These are phyloP conservation scores for Plectosphaerella plurivora DNA, from an alignment of 2,329 filamentous ascomycete species.

Conservation along the genomic window DNA sequence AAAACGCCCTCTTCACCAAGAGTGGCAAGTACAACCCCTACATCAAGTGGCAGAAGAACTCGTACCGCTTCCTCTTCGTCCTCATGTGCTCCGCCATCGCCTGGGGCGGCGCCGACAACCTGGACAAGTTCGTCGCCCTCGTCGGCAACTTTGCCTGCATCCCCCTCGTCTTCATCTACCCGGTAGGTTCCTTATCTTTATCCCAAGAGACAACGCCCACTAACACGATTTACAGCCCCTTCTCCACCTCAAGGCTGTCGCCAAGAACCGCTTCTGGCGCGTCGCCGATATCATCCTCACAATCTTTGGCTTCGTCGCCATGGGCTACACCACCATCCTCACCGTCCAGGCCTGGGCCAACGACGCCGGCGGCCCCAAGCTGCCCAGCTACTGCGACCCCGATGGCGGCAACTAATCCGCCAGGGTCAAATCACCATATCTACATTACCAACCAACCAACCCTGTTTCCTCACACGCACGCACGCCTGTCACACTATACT, in stretches of 20 bases:
- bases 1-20: slow-evolving; percentile 88
- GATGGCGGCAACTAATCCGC: slow-evolving; percentile 8
- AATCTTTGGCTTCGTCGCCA: slow-evolving; percentile 78
- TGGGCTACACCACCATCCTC: slow-evolving; percentile 85
- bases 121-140: slow-evolving; percentile 76
- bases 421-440: not conserved
- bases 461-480: no score
- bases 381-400: slow-evolving; percentile 52
- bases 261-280: slow-evolving; percentile 63
- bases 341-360: slow-evolving; percentile 84
- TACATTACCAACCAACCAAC: no score
- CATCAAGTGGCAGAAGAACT: slow-evolving; percentile 99
- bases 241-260: slow-evolving; percentile 80
- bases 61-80: slow-evolving; percentile 91
- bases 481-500: no score
- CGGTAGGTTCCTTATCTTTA: slow-evolving; percentile 56
- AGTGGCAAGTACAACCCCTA: slow-evolving; percentile 97
- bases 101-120: slow-evolving; percentile 85
- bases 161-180: slow-evolving; percentile 83
- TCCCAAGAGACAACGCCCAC: slow-evolving; percentile 5
- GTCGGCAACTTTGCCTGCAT: slow-evolving; percentile 73
- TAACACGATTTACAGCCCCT: slow-evolving; percentile 63
- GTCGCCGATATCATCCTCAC: slow-evolving; percentile 71
- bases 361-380: slow-evolving; percentile 37
- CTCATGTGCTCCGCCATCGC: slow-evolving; percentile 81